Conservation (phyloP, 495 filamentous ascomycete species). For the Podospora fimiseda region DNA sequence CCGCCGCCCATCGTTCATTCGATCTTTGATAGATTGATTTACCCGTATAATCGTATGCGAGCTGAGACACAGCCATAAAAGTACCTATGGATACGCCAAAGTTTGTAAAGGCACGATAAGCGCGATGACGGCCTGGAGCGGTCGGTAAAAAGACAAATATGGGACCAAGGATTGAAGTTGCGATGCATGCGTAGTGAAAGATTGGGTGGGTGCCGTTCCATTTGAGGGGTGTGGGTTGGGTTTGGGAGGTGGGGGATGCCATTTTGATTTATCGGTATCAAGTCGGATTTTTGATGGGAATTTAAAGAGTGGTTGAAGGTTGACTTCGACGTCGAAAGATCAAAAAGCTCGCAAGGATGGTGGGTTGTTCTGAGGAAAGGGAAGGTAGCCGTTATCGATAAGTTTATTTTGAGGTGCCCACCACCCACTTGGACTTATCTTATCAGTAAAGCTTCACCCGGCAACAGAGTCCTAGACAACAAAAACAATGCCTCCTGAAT, state of each 20-base stretch:
- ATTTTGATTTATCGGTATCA: background rate
- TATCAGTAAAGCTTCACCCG: background rate
- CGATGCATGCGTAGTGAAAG: slow-evolving; percentile 54
- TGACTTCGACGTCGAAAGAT: background rate
- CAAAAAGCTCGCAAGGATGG: background rate
- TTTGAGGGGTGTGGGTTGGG: background rate
- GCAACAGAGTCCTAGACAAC: no score
- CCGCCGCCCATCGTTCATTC: background rate
- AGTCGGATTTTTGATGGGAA: background rate
- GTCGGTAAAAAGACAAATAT: slow-evolving; percentile 69
- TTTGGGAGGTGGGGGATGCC: background rate
- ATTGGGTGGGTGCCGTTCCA: slow-evolving; percentile 29
- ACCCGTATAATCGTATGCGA: slow-evolving; percentile 56
- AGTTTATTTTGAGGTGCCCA: background rate
- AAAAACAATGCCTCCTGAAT: no score
- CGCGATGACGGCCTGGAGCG: slow-evolving; percentile 58
- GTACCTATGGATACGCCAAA: slow-evolving; percentile 44
- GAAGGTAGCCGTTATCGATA: slow-evolving; percentile 5
- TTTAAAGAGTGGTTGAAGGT: background rate
- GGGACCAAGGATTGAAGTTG: slow-evolving; percentile 61
- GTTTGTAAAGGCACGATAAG: slow-evolving; percentile 35
- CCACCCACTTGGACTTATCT: background rate
- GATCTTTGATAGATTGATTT: slow-evolving; percentile 33
- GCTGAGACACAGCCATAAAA: slow-evolving; percentile 58
- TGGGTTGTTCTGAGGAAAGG: background rate